Evolutionary conservation across 495 filamentous ascomycete genomes (phyloP).

Genomic region (Neurospora tetraspora): DNA sequence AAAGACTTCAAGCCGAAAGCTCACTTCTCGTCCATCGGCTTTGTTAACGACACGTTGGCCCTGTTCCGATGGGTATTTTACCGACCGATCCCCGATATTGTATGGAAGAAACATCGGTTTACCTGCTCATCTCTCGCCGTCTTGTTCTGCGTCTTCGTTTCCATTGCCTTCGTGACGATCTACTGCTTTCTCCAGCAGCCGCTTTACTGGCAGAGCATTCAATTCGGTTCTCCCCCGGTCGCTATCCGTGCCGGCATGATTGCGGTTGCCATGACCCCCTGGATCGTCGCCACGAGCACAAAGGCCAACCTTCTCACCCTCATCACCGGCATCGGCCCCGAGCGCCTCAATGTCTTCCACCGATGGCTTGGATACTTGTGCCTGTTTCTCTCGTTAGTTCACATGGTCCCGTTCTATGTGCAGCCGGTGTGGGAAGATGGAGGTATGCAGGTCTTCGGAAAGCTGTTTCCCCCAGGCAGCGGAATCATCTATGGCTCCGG

Average conservation of each 20-base stretch:
- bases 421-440: slow-evolving; percentile 75
- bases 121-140: slow-evolving; percentile 68
- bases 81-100: slow-evolving; percentile 60
- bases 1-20: slow-evolving; percentile 50
- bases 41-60: slow-evolving; percentile 65
- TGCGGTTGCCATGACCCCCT: slow-evolving; percentile 85
- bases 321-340: slow-evolving; percentile 84
- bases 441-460: slow-evolving; percentile 54
- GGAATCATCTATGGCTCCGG: slow-evolving; percentile 80
- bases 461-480: slow-evolving; percentile 48
- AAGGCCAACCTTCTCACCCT: slow-evolving; percentile 82
- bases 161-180: slow-evolving; percentile 61
- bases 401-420: slow-evolving; percentile 83
- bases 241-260: slow-evolving; percentile 91
- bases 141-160: slow-evolving; percentile 51
- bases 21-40: slow-evolving; percentile 55
- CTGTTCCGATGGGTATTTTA: slow-evolving; percentile 80
- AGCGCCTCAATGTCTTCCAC: slow-evolving; percentile 86
- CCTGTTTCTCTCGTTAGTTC: slow-evolving; percentile 70
- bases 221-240: slow-evolving; percentile 77
- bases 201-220: slow-evolving; percentile 72
- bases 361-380: slow-evolving; percentile 87
- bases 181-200: slow-evolving; percentile 80
- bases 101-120: slow-evolving; percentile 52
- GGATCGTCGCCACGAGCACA: slow-evolving; percentile 82